A percentile compares a stretch with the other conserved stretches of the same genome.
phyloP scores from a whole-genome alignment of 257 asterid genomes.

The Petunia axillaris region DNA sequence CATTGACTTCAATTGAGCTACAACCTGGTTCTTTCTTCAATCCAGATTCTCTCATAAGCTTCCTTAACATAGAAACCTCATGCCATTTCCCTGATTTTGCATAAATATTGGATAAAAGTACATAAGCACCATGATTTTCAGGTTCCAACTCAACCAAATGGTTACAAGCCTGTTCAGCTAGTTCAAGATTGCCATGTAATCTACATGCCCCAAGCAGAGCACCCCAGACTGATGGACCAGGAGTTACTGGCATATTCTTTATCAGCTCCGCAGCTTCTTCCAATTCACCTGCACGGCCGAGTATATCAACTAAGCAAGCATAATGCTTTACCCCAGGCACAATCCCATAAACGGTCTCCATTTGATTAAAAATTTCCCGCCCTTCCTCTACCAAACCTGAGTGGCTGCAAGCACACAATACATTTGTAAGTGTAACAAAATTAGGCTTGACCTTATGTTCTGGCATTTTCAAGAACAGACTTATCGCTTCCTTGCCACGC shows the following conservation, averaged over 20 bases:
- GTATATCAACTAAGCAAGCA: constrained; percentile 79
- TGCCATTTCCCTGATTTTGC: constrained; percentile 73
- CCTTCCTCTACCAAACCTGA: constrained; percentile 79
- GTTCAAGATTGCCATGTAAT: constrained; percentile 56
- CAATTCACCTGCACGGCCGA: constrained; percentile 77
- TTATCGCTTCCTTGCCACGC: constrained; percentile 60
- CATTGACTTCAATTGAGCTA: constrained; percentile 72
- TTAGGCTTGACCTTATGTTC: constrained; percentile 65
- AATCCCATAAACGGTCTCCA: constrained; percentile 54
- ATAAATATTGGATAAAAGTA: constrained; percentile 62
- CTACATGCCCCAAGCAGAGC: constrained; percentile 78
- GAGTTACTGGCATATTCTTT: constrained; percentile 58
- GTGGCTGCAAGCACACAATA: constrained; percentile 81
- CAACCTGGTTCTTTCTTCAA: constrained; percentile 85
- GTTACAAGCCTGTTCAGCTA: constrained; percentile 62
- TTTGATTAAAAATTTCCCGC: constrained; percentile 46
- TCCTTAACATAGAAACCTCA: constrained; percentile 61
- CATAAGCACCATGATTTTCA: constrained; percentile 66
- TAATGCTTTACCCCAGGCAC: constrained; percentile 64
- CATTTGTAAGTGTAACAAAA: constrained; percentile 63
- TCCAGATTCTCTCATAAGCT: constrained; percentile 63
- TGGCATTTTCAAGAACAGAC: constrained; percentile 62
- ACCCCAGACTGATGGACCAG: constrained; percentile 71
- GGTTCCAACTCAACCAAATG: constrained; percentile 69
- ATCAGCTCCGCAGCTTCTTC: constrained; percentile 62